phyloP scores from a whole-genome alignment of 192 early-diverging fungal species.

The Coemansia sp. region DNA sequence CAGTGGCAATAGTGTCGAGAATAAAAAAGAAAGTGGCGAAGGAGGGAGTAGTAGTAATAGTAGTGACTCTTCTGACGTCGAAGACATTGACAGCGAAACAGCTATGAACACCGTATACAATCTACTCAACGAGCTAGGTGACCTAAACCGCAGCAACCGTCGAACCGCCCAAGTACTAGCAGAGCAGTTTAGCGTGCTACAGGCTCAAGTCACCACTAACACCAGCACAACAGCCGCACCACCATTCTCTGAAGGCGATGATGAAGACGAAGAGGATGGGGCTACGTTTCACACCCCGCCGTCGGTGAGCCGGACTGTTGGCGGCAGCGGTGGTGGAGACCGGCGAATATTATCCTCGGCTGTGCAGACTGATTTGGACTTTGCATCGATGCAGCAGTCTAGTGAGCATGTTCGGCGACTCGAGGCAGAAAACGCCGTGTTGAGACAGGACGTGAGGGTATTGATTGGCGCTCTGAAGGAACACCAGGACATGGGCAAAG shows the following conservation, averaged over 20 bases:
- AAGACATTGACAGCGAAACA: slow-evolving; percentile 49
- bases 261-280: neutral
- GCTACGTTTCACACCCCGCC: slow-evolving; percentile 41
- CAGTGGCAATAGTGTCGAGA: neutral
- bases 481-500: slow-evolving; percentile 45
- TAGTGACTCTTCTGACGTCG: slow-evolving; percentile 22
- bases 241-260: neutral
- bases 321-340: neutral
- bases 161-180: slow-evolving; percentile 35
- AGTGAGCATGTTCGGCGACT: neutral
- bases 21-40: neutral
- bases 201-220: slow-evolving; percentile 26
- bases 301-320: neutral
- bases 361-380: slow-evolving; percentile 17
- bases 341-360: neutral
- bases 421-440: slow-evolving; percentile 28
- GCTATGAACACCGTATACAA: slow-evolving; percentile 56
- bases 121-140: slow-evolving; percentile 47
- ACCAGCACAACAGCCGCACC: slow-evolving; percentile 1
- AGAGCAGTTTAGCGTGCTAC: slow-evolving; percentile 41
- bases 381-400: neutral
- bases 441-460: slow-evolving; percentile 20
- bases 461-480: slow-evolving; percentile 34
- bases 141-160: slow-evolving; percentile 50
- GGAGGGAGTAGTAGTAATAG: neutral